Evolutionary conservation across 345 rosid species (phyloP).

Genomic region (Eucalyptus sp.): DNA sequence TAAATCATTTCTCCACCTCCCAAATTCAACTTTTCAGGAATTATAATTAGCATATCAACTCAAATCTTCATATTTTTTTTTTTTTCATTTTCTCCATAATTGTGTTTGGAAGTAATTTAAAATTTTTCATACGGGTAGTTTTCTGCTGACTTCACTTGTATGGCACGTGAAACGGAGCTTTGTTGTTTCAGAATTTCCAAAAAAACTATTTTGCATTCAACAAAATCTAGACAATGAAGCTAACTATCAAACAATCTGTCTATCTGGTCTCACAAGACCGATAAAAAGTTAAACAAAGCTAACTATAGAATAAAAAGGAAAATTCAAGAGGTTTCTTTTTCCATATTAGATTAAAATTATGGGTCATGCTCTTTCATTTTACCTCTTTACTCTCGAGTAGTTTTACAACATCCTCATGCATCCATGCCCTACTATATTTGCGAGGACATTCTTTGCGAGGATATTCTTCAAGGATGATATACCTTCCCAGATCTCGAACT

Average conservation of each 20-base stretch:
- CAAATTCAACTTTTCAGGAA: not conserved
- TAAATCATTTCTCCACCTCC: too few relatives aligned
- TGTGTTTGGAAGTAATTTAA: too few relatives aligned
- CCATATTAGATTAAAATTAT: not conserved
- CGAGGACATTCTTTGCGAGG: too few relatives aligned
- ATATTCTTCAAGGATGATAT: not conserved
- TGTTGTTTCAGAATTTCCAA: not conserved
- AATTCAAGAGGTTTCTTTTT: not conserved
- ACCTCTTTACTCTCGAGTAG: not conserved
- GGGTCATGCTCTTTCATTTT: not conserved
- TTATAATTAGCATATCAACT: too few relatives aligned
- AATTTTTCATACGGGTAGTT: too few relatives aligned
- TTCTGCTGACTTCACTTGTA: too few relatives aligned
- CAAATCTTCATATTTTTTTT: too few relatives aligned
- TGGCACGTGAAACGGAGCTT: not conserved
- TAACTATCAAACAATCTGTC: not conserved
- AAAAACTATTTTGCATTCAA: fast-evolving
- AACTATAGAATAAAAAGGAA: not conserved
- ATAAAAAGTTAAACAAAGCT: not conserved
- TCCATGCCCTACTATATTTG: not conserved
- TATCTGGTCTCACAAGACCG: not conserved
- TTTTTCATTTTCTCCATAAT: too few relatives aligned
- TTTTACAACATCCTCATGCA: not conserved
- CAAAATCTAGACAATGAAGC: not conserved
- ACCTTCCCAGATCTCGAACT: not conserved